Evolutionary conservation across 352 stramenopile species (phyloP).

Genomic region (Phytophthora citricola): DNA sequence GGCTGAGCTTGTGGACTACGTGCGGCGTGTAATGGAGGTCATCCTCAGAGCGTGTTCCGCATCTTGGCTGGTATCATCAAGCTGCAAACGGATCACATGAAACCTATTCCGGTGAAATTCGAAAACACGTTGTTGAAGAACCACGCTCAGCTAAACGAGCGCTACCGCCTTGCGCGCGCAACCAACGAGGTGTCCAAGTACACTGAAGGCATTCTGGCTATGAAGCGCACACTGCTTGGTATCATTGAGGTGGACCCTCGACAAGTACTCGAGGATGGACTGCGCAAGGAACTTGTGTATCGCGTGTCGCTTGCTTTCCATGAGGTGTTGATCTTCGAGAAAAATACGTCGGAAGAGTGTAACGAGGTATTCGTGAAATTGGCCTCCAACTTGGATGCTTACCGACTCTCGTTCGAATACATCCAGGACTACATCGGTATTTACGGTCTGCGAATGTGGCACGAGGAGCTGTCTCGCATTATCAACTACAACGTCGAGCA

Average conservation of each 20-base stretch:
- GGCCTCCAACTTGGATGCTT: constrained; percentile 88
- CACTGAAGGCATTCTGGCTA: constrained; percentile 94
- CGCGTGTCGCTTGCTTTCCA: constrained; percentile 88
- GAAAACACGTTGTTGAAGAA: constrained; percentile 94
- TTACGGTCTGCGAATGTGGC: constrained; percentile 95
- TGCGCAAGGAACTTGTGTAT: constrained; percentile 95
- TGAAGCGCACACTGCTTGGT: constrained; percentile 95
- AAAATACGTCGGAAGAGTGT: constrained; percentile 85
- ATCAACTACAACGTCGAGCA: constrained; percentile 97
- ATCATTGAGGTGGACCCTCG: constrained; percentile 95
- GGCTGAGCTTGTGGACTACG: constrained; percentile 93
- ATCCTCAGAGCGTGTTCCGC: constrained; percentile 95
- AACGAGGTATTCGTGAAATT: constrained; percentile 88
- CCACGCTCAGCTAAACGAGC: constrained; percentile 92
- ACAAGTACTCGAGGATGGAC: constrained; percentile 93
- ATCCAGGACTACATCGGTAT: constrained; percentile 97
- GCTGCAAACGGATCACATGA: constrained; percentile 92
- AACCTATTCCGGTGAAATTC: constrained; percentile 92
- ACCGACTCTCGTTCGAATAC: constrained; percentile 93
- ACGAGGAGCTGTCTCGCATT: constrained; percentile 94
- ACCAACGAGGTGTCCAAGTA: constrained; percentile 97
- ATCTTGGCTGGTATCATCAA: constrained; percentile 94
- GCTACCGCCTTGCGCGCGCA: constrained; percentile 92
- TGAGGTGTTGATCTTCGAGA: constrained; percentile 87
- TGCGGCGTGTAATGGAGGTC: constrained; percentile 94